These are phyloP conservation scores for Phialemoniopsis sp. DNA, from an alignment of 2,329 filamentous ascomycete genomes.

Conservation along the genomic window DNA sequence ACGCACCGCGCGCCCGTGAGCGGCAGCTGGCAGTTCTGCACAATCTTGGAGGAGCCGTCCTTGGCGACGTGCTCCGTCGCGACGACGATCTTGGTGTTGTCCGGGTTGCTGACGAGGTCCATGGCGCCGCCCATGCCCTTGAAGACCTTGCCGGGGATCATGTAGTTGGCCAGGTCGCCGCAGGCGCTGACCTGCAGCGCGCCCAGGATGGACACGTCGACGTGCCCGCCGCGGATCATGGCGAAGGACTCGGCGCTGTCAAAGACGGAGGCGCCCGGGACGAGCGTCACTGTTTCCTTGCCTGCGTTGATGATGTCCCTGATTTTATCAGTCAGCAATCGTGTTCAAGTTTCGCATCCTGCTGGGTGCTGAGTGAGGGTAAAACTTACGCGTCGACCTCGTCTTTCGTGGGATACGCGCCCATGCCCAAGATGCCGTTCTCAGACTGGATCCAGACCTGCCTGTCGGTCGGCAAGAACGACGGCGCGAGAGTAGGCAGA, in stretches of 20 bases:
- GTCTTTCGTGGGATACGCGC: constrained; percentile 69
- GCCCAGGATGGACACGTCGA: constrained; percentile 80
- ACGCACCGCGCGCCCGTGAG: constrained; percentile 64
- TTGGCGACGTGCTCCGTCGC: constrained; percentile 68
- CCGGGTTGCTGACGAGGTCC: constrained; percentile 69
- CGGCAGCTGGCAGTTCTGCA: constrained; percentile 59
- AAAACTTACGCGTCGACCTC: constrained; percentile 66
- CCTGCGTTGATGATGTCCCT: constrained; percentile 80
- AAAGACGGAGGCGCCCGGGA: constrained; percentile 73
- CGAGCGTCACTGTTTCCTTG: constrained; percentile 80
- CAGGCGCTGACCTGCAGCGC: constrained; percentile 75
- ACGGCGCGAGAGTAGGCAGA: constrained; percentile 83
- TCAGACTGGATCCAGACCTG: constrained; percentile 84
- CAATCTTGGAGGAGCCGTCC: constrained; percentile 63
- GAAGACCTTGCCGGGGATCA: constrained; percentile 83
- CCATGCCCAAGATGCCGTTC: constrained; percentile 82
- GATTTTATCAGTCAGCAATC: background rate
- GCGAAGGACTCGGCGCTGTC: constrained; percentile 78
- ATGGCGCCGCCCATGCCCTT: constrained; percentile 84
- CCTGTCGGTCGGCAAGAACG: constrained; percentile 62
- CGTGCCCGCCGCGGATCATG: constrained; percentile 83
- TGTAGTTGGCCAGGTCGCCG: constrained; percentile 84
- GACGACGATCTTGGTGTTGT: constrained; percentile 68
- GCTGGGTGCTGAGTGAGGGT: background rate
- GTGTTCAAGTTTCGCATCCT: no score